Conservation (phyloP, 345 rosid genomes). For the Gossypium turneri region DNA sequence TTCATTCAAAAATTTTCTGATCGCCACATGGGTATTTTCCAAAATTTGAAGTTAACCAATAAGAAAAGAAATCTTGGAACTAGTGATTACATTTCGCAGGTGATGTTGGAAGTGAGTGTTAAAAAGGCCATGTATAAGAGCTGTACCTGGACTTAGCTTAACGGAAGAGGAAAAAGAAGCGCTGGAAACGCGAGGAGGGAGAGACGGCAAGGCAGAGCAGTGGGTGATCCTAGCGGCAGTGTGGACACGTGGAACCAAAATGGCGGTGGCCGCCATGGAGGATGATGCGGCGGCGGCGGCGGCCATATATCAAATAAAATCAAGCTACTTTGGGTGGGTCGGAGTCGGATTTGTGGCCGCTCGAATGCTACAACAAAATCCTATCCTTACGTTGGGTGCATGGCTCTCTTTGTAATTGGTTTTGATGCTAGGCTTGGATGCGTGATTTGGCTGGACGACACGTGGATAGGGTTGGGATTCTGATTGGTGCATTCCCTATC, state of each 20-base stretch:
- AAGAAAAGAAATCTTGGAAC: no score
- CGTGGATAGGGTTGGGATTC: conserved; percentile 35
- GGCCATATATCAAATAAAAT: not conserved
- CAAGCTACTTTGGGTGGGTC: not conserved
- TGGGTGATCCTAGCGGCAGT: conserved; percentile 30
- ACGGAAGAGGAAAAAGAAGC: conserved; percentile 39
- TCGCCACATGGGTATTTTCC: no score
- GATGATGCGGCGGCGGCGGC: conserved; percentile 65
- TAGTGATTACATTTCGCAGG: not conserved
- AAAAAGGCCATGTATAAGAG: not conserved
- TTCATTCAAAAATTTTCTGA: no score
- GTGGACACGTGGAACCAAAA: conserved; percentile 40
- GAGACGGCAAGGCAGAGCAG: conserved; percentile 54
- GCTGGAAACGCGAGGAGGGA: conserved; percentile 48
- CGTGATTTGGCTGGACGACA: conserved; percentile 33
- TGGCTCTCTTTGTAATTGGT: not conserved
- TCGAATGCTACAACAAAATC: conserved; percentile 1
- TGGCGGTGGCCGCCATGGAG: conserved; percentile 51
- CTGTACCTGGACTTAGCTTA: conserved; percentile 48
- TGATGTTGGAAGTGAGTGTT: not conserved
- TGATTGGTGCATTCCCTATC: conserved; percentile 72
- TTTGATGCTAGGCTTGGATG: conserved; percentile 23
- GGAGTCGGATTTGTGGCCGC: conserved; percentile 11
- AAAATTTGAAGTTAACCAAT: no score
- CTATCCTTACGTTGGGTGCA: conserved; percentile 7